These are phyloP conservation scores for Solanum tarijense DNA, from an alignment of 257 asterid species.

Conservation along the genomic window DNA sequence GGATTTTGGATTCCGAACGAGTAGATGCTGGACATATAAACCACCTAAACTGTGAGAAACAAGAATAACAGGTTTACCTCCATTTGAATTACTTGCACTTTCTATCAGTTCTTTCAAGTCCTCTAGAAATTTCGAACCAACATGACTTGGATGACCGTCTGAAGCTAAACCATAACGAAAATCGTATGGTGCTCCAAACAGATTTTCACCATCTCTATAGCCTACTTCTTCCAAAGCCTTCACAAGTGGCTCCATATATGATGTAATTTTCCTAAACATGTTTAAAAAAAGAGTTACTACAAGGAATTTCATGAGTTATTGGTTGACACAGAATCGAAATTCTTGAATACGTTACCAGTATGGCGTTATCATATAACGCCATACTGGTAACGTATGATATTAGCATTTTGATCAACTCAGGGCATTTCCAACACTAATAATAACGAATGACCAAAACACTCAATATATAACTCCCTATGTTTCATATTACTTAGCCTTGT, in stretches of 20 bases:
- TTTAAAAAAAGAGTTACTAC: not conserved
- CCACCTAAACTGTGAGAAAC: constrained; percentile 80
- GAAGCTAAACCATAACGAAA: constrained; percentile 77
- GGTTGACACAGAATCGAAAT: not conserved
- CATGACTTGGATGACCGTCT: constrained; percentile 41
- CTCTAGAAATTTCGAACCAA: constrained; percentile 42
- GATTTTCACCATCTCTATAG: constrained; percentile 40
- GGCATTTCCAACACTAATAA: not conserved
- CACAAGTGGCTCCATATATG: constrained; percentile 73
- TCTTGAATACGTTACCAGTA: not conserved
- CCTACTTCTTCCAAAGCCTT: constrained; percentile 48
- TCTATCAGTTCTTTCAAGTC: constrained; percentile 47
- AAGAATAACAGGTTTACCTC: constrained; percentile 47
- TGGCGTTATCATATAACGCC: not conserved
- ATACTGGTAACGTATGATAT: not conserved
- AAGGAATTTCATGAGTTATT: not conserved
- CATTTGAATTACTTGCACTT: constrained; percentile 41
- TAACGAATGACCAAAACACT: not conserved
- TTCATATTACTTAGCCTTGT: not conserved
- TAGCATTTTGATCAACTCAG: not conserved
- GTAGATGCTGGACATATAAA: constrained; percentile 51
- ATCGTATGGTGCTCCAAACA: constrained; percentile 87
- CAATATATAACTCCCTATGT: not conserved
- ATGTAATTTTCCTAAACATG: constrained; percentile 29
- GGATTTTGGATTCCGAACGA: constrained; percentile 26